Base-by-base conservation (phyloP, 352 stramenopile species). In the Pythium oligandrum region DNA sequence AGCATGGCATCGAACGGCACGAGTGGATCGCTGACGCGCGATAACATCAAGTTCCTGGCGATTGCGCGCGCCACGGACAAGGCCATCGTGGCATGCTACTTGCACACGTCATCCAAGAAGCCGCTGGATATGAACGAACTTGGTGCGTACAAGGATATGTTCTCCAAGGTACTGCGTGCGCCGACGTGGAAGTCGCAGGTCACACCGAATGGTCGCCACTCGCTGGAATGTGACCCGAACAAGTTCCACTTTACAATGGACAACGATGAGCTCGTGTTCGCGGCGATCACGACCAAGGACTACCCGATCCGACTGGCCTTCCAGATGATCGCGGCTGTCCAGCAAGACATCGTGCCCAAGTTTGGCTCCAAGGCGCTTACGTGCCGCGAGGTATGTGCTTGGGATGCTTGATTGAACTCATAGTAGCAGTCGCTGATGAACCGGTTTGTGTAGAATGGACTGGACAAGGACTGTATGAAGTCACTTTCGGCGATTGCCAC, bases 221-320 rank as follows among this genome's bases (percentile, higher is more conserved):
- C 83, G 55, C 78, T 94, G 50, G 81, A 94, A 48, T 92, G 83
- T 58, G 79, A 92, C 53, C 79, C 78, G 9, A 92, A 92, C 68
- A 94, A 94, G 68, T 92, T 92, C 61, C 81, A 94, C 61, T 92
- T 92, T 58, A 92, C 78, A 10, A 91, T 94, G 82, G 79, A 91
- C 76, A 91, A 91, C 59, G 79, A 92, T 56, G 79, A 94, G 62
- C 75, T 92, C 39, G 81, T 92, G 59, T 91, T 92, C 47, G 76
- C 75, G 9, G 78, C 73, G 44, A 90, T 92, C 61, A 91, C 79
- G 4, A 64, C 73, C 57, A 87, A 89, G 53, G 78, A 90, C 51
- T 93, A 93, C 51, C 83, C 83, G 43, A 89, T 93, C 46, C 78
- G 83, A 9, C 54, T 93, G 33, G 81, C 83, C 36, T 93, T 93